A percentile compares a stretch with the other conserved stretches of the same genome.
Conservation (phyloP, 2,329 filamentous ascomycete genomes). For the Scolecobasidium constrictum region DNA sequence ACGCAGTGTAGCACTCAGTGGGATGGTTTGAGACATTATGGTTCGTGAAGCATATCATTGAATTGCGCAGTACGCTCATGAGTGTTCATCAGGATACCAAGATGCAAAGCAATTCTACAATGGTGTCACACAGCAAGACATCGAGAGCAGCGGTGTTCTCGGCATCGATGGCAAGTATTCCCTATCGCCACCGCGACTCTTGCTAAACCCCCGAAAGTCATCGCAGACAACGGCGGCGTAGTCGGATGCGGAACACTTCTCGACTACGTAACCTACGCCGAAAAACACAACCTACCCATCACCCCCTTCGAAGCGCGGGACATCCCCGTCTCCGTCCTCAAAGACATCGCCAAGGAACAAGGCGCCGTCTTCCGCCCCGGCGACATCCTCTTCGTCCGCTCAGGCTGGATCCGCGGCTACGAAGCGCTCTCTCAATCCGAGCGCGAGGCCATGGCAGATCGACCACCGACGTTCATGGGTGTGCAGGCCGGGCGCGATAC, state of each 20-base stretch:
- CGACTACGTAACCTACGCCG: constrained; percentile 40
- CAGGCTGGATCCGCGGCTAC: constrained; percentile 34
- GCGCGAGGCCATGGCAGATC: constrained; percentile 23
- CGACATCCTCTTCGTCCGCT: constrained; percentile 40
- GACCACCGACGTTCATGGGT: constrained; percentile 34
- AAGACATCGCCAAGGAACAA: constrained; percentile 33
- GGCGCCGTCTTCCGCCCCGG: constrained; percentile 44
- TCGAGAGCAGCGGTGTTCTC: constrained; percentile 14
- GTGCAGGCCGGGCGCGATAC: constrained; percentile 25
- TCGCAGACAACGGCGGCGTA: constrained; percentile 31
- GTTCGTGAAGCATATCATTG: constrained; percentile 23
- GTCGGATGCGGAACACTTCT: constrained; percentile 44
- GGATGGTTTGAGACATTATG: constrained; percentile 45
- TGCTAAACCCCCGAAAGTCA: not conserved
- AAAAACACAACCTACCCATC: constrained; percentile 21
- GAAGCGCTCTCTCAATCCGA: constrained; percentile 27
- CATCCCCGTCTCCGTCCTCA: constrained; percentile 29
- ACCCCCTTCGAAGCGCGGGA: constrained; percentile 22
- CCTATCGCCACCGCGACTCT: not conserved
- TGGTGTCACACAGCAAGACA: constrained; percentile 19
- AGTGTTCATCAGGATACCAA: constrained; percentile 3
- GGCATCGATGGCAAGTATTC: constrained; percentile 13
- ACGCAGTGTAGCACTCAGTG: constrained; percentile 48
- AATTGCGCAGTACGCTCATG: not conserved
- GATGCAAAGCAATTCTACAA: constrained; percentile 18